Evolutionary conservation across 768 basidiomycete species (phyloP).

Genomic region (Tubosaeta sp.): DNA sequence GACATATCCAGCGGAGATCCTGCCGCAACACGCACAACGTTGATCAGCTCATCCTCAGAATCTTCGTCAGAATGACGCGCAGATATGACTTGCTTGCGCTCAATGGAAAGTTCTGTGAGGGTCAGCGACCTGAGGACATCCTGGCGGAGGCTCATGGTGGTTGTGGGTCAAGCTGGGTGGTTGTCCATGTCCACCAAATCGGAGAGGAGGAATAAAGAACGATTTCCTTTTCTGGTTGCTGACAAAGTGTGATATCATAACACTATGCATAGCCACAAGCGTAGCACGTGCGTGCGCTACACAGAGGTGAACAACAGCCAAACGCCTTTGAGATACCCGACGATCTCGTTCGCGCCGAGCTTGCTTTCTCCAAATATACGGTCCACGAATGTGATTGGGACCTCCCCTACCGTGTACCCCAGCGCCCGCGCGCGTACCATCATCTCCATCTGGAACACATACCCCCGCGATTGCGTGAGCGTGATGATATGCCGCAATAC

Average conservation of each 20-base stretch:
- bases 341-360: conserved; percentile 82
- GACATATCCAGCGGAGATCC: conserved; percentile 1
- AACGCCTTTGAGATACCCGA: conserved; percentile 82
- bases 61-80: conserved; percentile 38
- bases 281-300: conserved; percentile 31
- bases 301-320: conserved; percentile 74
- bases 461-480: conserved; percentile 81
- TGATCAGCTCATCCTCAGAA: conserved; percentile 65
- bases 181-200: neutral
- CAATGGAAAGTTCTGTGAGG: conserved; percentile 29
- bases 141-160: conserved; percentile 65
- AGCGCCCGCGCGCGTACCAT: conserved; percentile 84
- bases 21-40: conserved; percentile 49
- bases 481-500: conserved; percentile 83
- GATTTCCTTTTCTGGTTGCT: conserved; percentile 11
- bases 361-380: conserved; percentile 93
- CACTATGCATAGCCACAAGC: neutral
- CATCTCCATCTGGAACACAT: conserved; percentile 99
- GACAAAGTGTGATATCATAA: conserved; percentile 24
- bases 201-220: neutral
- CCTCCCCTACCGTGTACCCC: conserved; percentile 83
- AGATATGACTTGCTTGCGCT: conserved; percentile 18
- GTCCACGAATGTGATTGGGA: conserved; percentile 94
- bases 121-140: conserved; percentile 60
- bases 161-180: conserved; percentile 4